Percentiles rank a stretch among this genome's conserved stretches.
Evolutionary conservation across 2,329 filamentous ascomycete genomes (phyloP).

Genomic region (Raffaelea albimanens): DNA sequence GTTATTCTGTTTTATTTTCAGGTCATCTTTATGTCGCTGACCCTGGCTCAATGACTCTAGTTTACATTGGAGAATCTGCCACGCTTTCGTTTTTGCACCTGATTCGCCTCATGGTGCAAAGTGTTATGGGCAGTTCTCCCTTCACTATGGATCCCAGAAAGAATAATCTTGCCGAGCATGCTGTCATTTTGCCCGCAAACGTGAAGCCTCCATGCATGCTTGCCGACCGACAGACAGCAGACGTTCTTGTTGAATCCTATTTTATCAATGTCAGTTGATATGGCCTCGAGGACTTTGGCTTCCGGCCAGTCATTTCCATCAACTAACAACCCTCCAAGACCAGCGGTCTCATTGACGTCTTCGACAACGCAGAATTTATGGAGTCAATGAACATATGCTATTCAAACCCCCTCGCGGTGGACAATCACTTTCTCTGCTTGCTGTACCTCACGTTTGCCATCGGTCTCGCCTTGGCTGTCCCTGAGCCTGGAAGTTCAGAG

Average conservation of each 20-base stretch:
- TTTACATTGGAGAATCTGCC: slow-evolving; percentile 55
- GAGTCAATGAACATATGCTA: slow-evolving; percentile 43
- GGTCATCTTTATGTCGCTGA: background rate
- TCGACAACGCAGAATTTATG: slow-evolving; percentile 42
- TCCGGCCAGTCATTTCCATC: no score
- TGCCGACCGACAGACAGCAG: slow-evolving; percentile 40
- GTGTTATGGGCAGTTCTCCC: slow-evolving; percentile 39
- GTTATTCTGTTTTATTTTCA: slow-evolving; percentile 13
- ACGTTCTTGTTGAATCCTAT: slow-evolving; percentile 47
- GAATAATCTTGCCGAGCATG: slow-evolving; percentile 45
- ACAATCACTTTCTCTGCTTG: slow-evolving; percentile 45
- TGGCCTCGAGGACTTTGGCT: background rate
- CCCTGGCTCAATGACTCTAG: slow-evolving; percentile 19
- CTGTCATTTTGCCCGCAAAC: slow-evolving; percentile 33
- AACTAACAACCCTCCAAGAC: slow-evolving; percentile 31
- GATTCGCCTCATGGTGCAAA: slow-evolving; percentile 51
- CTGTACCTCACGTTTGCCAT: slow-evolving; percentile 55
- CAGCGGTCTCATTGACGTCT: slow-evolving; percentile 50
- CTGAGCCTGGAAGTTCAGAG: slow-evolving; percentile 37
- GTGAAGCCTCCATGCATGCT: slow-evolving; percentile 41
- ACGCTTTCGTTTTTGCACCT: slow-evolving; percentile 52
- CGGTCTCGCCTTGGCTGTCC: slow-evolving; percentile 48
- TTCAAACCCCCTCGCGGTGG: slow-evolving; percentile 37
- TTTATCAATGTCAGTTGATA: slow-evolving; percentile 44
- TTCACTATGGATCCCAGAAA: slow-evolving; percentile 52